Evolutionary conservation across 2,329 filamentous ascomycete genomes (phyloP), one percentile per base, ranked within the genome.

Genomic region (Aspergillus unguis): DNA sequence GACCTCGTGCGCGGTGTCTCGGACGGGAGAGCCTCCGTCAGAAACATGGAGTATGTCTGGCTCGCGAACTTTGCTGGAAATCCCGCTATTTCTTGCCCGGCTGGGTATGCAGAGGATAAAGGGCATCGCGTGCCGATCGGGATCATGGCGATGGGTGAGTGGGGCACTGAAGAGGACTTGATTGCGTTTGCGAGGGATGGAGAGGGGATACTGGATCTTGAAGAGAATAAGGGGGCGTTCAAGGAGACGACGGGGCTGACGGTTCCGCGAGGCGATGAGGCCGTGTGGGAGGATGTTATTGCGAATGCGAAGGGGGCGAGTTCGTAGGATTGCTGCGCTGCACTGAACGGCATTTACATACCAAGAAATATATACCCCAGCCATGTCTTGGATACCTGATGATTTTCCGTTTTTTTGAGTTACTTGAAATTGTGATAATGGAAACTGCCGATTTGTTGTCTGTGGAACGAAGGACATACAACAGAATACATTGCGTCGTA

Each of bases 21-120:
- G 35, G 87, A 96, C 68, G 85, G 80, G 0, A 90, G 94, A 66
- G 77, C 74, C 55, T 85, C 83, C 11, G 75, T 95, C n/a, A 77
- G 81, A 27, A 88, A 83, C 65, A 95, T 96, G 90, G 83, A 86
- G 69, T 96, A 90, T 71, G 85, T 88, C 11, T 95, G 88, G 81
- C 72, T 95, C 33, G 87, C 91, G 5, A 96, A 96, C 71, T 85
- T 90, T 61, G 83, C 80, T 0, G 92, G 92, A 0, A 85, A 85
- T 44, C 92, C 92, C 1, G 84, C 88, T 1, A 81, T 95, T 9
- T 84, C 78, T 42, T 84, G 84, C 33, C 90, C 92, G 0, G 84
- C 88, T 8, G 91, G 89, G 1, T 95, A 91, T 71, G 80, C 56
- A 2, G 74, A 82, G 27, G 59, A 65, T 25, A 31, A 52, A 37